A percentile compares a stretch with the other conserved stretches of the same genome.
These are phyloP conservation scores for Diaporthe sp. DNA, from an alignment of 2,329 filamentous ascomycete species.

Conservation along the genomic window DNA sequence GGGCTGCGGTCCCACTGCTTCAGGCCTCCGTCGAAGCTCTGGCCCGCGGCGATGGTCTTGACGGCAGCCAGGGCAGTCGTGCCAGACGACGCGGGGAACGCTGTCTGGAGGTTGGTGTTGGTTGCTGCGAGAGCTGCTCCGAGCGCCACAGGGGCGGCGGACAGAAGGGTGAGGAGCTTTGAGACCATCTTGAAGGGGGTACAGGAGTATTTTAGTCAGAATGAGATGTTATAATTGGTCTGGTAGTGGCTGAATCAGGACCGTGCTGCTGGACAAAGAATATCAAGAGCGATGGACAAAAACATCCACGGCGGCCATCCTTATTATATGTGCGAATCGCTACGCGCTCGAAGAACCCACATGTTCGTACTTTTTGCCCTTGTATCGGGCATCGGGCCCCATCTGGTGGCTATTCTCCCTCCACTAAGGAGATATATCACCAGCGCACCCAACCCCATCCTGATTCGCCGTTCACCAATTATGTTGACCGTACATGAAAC, in stretches of 20 bases:
- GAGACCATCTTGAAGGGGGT: conserved; percentile 11
- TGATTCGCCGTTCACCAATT: neutral
- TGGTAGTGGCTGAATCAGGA: neutral
- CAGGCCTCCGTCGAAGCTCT: conserved; percentile 61
- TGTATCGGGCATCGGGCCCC: neutral
- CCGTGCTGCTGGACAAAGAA: neutral
- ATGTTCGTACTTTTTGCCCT: neutral
- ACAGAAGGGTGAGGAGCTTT: conserved; percentile 9
- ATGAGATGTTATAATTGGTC: neutral
- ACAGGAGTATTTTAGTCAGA: neutral
- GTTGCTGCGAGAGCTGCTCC: conserved; percentile 26
- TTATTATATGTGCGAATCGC: conserved; percentile 12
- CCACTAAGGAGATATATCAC: neutral
- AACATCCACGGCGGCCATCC: neutral
- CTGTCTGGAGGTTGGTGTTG: conserved; percentile 35
- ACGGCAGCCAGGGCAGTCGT: conserved; percentile 54
- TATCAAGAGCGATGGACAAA: neutral
- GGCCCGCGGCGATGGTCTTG: conserved; percentile 42
- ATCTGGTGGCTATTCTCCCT: neutral
- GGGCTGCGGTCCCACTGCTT: conserved; percentile 38
- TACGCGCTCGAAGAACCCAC: neutral
- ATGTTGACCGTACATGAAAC: conserved; percentile 29
- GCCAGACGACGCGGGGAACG: conserved; percentile 55
- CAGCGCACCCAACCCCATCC: neutral
- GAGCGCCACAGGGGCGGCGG: conserved; percentile 14